Base-by-base conservation (phyloP, 2,329 filamentous ascomycete genomes). In the Cadophora sp. region DNA sequence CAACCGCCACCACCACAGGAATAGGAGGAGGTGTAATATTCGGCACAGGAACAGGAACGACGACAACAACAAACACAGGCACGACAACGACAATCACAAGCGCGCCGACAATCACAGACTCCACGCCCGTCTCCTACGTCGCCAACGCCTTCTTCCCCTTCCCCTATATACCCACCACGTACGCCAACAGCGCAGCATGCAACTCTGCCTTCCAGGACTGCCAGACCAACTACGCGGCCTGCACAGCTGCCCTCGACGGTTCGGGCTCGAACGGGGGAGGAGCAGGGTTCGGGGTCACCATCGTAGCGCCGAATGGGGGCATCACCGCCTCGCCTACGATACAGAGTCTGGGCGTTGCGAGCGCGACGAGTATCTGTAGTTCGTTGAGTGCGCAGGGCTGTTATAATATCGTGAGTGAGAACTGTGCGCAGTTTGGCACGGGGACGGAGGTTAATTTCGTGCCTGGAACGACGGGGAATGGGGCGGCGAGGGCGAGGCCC, bases 141-240 rank as follows among this genome's bases (percentile, higher is more conserved):
- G 77, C 81, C 50, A 89, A 89, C 74, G 71, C 79, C 30, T 88
- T 84, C 76, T 89, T 88, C 75, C 82, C 84, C 13, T 89, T 89
- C 75, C 87, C 87, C 1, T 85, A 85, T 73, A 81, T 87, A 61
- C 67, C 74, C 56, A 87, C 84, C 0, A 81, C 81, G 14, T 88
- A 86, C 68, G 74, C 78, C 66, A 83, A 88, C 71, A 76, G 78
- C 20, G 83, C 78, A 16, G 82, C 82, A 6, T 89, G 87, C 73
- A 81, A 81, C 3, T 80, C 83, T 0, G 87, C 86, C 18, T 78
- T 83, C 58, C 78, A 75, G 48, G 81, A 82, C 64, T 89, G 87
- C 76, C 81, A 81, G 53, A 74, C 77, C 24, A 88, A 88, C 74
- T 87, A 85, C 74, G 78, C 81, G 18, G 80, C 80, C 4, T 89